A percentile compares a stretch with the other conserved stretches of the same genome.
Conservation (phyloP, 2,329 filamentous ascomycete species). For the Penicillium sp. region DNA sequence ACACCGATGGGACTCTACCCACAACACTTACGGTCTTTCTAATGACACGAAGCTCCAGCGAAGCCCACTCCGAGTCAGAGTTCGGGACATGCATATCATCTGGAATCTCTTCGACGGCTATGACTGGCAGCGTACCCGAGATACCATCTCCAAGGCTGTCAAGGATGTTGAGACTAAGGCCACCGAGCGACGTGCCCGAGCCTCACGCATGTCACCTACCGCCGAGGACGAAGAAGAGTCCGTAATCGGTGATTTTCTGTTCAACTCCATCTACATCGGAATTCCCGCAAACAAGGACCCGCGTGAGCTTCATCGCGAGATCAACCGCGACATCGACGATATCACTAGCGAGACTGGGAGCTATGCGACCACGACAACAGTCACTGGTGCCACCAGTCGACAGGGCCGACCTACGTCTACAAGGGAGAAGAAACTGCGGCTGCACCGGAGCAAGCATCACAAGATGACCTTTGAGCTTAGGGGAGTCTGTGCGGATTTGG, state of each 20-base stretch:
- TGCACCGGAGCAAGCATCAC: constrained; percentile 81
- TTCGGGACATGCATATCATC: constrained; percentile 86
- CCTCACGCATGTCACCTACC: constrained; percentile 51
- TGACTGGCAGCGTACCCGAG: constrained; percentile 85
- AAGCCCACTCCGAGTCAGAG: constrained; percentile 69
- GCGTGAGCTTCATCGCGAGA: constrained; percentile 70
- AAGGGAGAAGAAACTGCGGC: constrained; percentile 59
- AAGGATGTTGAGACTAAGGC: constrained; percentile 80
- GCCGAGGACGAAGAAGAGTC: constrained; percentile 68
- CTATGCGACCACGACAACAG: constrained; percentile 66
- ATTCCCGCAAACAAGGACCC: constrained; percentile 83
- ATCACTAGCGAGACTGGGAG: constrained; percentile 84
- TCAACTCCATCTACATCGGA: constrained; percentile 98
- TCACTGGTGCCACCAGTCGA: constrained; percentile 36
- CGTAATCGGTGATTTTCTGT: constrained; percentile 88
- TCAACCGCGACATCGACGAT: constrained; percentile 85
- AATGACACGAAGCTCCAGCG: constrained; percentile 57
- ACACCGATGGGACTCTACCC: constrained; percentile 72
- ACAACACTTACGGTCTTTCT: constrained; percentile 66
- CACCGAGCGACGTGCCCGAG: constrained; percentile 62
- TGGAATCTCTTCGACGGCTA: constrained; percentile 99
- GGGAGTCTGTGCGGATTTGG: constrained; percentile 74
- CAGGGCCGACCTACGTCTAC: constrained; percentile 31
- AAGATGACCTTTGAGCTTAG: constrained; percentile 94
- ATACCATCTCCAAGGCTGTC: constrained; percentile 80